Percentiles rank a stretch among this genome's conserved stretches.
Conservation (phyloP, 2,329 filamentous ascomycete genomes). For the Colletotrichum sp. region DNA sequence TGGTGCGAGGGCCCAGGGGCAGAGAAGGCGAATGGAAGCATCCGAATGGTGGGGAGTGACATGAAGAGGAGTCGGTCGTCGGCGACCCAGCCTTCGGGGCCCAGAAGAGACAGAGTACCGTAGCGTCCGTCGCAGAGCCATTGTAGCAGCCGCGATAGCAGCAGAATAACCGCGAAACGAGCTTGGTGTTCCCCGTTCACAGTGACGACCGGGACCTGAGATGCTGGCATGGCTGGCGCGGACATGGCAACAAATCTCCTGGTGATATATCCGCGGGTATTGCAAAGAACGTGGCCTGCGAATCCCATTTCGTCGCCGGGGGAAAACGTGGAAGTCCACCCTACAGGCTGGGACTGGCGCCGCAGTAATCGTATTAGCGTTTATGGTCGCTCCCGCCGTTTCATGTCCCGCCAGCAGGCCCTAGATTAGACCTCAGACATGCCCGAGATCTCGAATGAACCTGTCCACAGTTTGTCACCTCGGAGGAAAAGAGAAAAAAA, state of each 20-base stretch:
- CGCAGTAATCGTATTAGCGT: conserved; percentile 3
- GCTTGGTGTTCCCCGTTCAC: not conserved
- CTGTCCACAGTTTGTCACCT: not conserved
- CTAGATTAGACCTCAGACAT: conserved; percentile 2
- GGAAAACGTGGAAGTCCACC: not conserved
- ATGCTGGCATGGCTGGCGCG: not conserved
- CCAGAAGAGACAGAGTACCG: not conserved
- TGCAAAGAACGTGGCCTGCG: not conserved
- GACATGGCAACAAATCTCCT: not conserved
- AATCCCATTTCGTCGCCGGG: not conserved
- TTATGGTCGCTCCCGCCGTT: conserved; percentile 7
- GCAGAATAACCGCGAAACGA: not conserved
- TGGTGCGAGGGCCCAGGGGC: conserved; percentile 11
- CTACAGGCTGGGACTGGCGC: not conserved
- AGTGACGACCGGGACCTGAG: not conserved
- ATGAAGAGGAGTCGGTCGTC: not conserved
- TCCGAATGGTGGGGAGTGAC: conserved; percentile 8
- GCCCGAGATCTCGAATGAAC: not conserved
- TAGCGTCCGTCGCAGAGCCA: not conserved
- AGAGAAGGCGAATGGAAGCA: conserved; percentile 11
- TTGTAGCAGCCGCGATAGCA: not conserved
- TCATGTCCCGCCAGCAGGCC: conserved; percentile 8
- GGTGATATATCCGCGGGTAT: not conserved
- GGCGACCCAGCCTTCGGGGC: not conserved
- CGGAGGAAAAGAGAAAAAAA: not conserved